These are phyloP conservation scores for Pseudocercospora fijiensis DNA, from an alignment of 2,329 filamentous ascomycete species.

Conservation along the genomic window DNA sequence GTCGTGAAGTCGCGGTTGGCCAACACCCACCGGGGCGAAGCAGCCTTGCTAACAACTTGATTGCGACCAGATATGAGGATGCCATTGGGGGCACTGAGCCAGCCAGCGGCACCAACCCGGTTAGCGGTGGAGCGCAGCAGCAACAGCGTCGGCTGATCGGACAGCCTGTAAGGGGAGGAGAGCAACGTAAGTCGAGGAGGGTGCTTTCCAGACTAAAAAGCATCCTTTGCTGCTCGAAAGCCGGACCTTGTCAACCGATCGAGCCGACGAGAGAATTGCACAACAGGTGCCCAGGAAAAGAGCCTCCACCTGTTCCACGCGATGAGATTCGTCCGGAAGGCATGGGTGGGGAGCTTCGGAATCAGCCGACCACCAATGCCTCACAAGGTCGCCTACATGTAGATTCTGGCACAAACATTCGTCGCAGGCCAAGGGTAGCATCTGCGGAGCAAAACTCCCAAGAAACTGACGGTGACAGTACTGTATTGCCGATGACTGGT, in stretches of 20 bases:
- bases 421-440: not conserved
- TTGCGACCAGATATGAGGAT: not conserved
- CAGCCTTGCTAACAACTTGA: not conserved
- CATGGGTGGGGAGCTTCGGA: not conserved
- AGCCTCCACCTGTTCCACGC: not conserved
- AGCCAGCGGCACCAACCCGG: not conserved
- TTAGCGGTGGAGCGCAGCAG: not conserved
- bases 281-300: too few relatives aligned
- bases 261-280: not conserved
- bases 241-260: not conserved
- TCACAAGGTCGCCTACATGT: not conserved
- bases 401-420: not conserved
- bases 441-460: not conserved
- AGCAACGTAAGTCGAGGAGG: too few relatives aligned
- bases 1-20: not conserved
- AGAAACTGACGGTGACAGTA: not conserved
- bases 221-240: not conserved
- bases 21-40: not conserved
- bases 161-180: not conserved
- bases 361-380: not conserved
- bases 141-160: not conserved
- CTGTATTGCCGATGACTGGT: not conserved
- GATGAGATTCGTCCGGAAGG: not conserved
- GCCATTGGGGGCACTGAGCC: not conserved
- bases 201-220: not conserved